Evolutionary conservation across 495 filamentous ascomycete species (phyloP).

Genomic region (Sordaria brevicollis): DNA sequence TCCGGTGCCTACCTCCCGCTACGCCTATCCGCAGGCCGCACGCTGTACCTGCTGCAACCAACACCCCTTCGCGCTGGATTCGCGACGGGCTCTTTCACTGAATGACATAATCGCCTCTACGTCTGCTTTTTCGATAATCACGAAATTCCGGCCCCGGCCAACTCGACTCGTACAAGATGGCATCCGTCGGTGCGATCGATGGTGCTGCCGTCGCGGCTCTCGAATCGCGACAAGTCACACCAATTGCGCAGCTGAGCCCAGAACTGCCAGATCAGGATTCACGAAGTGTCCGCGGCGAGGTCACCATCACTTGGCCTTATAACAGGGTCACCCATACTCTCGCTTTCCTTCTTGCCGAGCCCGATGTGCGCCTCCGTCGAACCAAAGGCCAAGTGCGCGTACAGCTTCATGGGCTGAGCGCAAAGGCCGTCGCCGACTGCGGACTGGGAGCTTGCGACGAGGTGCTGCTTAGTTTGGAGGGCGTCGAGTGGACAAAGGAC

Average conservation of each 20-base stretch:
- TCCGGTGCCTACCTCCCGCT: background rate
- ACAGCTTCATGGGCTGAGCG: slow-evolving; percentile 61
- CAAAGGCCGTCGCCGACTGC: slow-evolving; percentile 53
- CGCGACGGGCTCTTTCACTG: background rate
- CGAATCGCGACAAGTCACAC: slow-evolving; percentile 11
- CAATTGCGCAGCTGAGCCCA: slow-evolving; percentile 65
- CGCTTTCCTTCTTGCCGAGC: slow-evolving; percentile 72
- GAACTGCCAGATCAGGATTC: slow-evolving; percentile 24
- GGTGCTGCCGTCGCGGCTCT: slow-evolving; percentile 1
- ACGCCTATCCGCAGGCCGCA: background rate
- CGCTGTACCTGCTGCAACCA: background rate
- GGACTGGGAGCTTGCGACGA: slow-evolving; percentile 69
- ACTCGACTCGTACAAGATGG: slow-evolving; percentile 9
- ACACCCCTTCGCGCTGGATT: background rate
- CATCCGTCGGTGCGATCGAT: slow-evolving; percentile 4
- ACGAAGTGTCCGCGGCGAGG: slow-evolving; percentile 44
- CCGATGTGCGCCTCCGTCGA: slow-evolving; percentile 74
- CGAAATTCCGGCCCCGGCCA: background rate
- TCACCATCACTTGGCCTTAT: slow-evolving; percentile 88
- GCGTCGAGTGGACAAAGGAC: slow-evolving; percentile 46
- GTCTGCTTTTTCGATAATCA: background rate
- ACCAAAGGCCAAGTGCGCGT: slow-evolving; percentile 75
- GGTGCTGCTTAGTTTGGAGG: slow-evolving; percentile 56
- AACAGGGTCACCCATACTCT: slow-evolving; percentile 61
- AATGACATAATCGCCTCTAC: background rate